phyloP scores from a whole-genome alignment of 805 yeast species.

The Barnettozyma populi region DNA sequence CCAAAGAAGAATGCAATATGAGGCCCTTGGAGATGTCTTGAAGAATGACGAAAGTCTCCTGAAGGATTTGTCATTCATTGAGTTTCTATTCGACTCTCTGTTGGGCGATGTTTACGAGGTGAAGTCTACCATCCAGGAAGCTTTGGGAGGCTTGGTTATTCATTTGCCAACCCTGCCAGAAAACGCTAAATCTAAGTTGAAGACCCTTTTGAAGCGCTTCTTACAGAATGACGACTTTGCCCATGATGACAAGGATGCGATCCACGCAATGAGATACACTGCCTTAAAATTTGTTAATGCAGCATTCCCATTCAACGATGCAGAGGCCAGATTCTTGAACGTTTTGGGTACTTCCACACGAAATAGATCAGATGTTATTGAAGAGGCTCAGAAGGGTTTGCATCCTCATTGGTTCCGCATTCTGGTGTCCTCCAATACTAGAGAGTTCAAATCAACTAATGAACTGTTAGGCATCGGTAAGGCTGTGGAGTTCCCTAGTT shows the following conservation, averaged over 20 bases:
- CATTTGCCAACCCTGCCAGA: conserved; percentile 38
- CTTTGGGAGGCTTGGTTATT: conserved; percentile 53
- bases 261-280: conserved; percentile 53
- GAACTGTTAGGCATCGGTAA: conserved; percentile 38
- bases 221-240: conserved; percentile 31
- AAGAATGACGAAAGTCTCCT: conserved; percentile 39
- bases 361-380: conserved; percentile 68
- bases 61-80: conserved; percentile 45
- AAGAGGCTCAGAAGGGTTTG: conserved; percentile 74
- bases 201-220: conserved; percentile 30
- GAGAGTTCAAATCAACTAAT: conserved; percentile 37
- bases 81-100: conserved; percentile 67
- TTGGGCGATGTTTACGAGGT: conserved; percentile 58
- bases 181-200: conserved; percentile 37
- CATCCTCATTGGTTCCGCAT: conserved; percentile 78
- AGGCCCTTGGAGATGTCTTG: conserved; percentile 66
- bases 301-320: conserved; percentile 60
- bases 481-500: conserved; percentile 48
- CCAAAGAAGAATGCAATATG: conserved; percentile 66
- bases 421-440: conserved; percentile 39
- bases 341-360: conserved; percentile 52
- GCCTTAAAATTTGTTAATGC: conserved; percentile 62
- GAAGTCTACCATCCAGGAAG: conserved; percentile 64
- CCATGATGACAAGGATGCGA: conserved; percentile 25
- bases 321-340: conserved; percentile 62